Evolutionary conservation across 352 stramenopile genomes (phyloP).

Genomic region (Pythium guiyangense): DNA sequence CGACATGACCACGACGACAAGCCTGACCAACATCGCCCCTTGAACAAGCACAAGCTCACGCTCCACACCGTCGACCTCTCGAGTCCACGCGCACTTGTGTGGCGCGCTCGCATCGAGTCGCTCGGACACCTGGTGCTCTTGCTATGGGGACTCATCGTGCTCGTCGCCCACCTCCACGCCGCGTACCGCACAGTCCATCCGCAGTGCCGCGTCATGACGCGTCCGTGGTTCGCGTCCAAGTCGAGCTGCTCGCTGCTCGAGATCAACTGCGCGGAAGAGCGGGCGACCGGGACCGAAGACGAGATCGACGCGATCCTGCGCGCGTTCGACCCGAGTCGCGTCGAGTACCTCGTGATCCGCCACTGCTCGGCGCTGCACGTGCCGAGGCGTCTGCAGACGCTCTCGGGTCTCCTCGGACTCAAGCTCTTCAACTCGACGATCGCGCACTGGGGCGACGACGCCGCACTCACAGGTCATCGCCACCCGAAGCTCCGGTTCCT

Average conservation of each 20-base stretch:
- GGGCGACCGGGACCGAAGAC: slow-evolving; percentile 3
- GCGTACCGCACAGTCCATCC: slow-evolving; percentile 1
- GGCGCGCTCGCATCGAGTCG: slow-evolving; percentile 7
- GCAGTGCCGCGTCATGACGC: slow-evolving; percentile 20
- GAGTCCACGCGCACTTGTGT: too few species aligned
- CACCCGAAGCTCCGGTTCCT: slow-evolving; percentile 13
- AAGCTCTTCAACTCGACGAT: slow-evolving; percentile 31
- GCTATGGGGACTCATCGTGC: slow-evolving; percentile 17
- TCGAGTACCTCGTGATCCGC: slow-evolving; percentile 23
- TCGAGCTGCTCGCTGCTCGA: slow-evolving; percentile 24
- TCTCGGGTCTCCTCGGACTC: slow-evolving; percentile 18
- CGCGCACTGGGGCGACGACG: slow-evolving; percentile 9
- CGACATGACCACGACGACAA: too few species aligned
- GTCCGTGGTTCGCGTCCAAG: slow-evolving; percentile 17
- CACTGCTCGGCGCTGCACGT: slow-evolving; percentile 20
- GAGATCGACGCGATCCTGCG: slow-evolving; percentile 16
- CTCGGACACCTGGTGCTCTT: slow-evolving; percentile 11
- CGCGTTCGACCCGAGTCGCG: slow-evolving; percentile 8
- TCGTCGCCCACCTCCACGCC: slow-evolving; percentile 15
- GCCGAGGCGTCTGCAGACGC: slow-evolving; percentile 10
- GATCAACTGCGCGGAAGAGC: slow-evolving; percentile 17
- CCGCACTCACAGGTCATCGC: slow-evolving; percentile 6
- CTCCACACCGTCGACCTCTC: too few species aligned
- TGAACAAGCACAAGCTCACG: too few species aligned
- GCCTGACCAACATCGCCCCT: too few species aligned